Base-by-base conservation (phyloP, 2,329 filamentous ascomycete species). In the Sclerotinia spermophila region DNA sequence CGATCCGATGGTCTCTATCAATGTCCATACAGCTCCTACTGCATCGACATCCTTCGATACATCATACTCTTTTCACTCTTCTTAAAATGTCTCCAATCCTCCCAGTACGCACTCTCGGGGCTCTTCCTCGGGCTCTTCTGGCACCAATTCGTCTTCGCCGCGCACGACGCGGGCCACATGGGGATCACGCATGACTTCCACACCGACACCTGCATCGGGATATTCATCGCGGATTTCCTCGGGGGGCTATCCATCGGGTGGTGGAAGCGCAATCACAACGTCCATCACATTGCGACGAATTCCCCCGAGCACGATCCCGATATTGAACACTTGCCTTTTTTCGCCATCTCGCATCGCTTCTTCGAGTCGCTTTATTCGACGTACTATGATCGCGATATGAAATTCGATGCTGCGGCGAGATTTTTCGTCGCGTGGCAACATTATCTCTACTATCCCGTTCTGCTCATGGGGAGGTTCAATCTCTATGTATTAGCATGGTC, bases 251-350 rank as follows among this genome's bases (percentile, higher is more conserved):
- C 93, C 33, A 82, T 97, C 68, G 92, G 95, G 53, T 98, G 96
- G 96, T 99, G 95, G 95, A 98, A 98, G 82, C 87, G 89, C 73
- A 97, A 90, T 79, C 95, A 98, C 81, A 98, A 98, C 78, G 93
- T 97, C 13, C 95, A 98, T 79, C 95, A 98, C 79, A 94, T 98
- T 75, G 91, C 97, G 67, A 98, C 95, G 21, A 98, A 98, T 80
- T 91, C 91, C 56, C 92, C 94, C 21, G 95, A 97, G 80, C 95
- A 98, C 79, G 95, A 98, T 79, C 95, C 96, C 0, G 95, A 98
- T 79, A 98, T 97, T 76, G 89, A 95, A 79, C 91, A 97, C 79
- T 87, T 97, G 81, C 94, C 94, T 2, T 90, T 97, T 79, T 93
- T 97, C 79, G 93, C 93, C 72, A 88, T 96, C 35, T 94, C 92